Percentiles rank a stretch among this genome's conserved stretches.
Conservation (phyloP, 2,329 filamentous ascomycete genomes). For the Knoxdaviesia proteae region DNA sequence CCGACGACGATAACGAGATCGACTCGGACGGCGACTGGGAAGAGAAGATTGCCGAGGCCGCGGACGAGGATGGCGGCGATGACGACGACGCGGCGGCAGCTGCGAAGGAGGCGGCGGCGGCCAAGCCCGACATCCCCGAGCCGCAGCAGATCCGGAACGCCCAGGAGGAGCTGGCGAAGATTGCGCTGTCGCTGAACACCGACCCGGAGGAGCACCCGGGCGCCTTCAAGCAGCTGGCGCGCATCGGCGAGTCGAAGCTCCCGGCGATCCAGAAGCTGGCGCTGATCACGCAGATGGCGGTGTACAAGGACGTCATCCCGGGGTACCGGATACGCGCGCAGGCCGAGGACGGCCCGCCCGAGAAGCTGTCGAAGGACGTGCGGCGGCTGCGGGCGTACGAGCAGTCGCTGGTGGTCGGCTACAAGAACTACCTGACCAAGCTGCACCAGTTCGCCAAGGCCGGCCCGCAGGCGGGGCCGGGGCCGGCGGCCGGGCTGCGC, state of each 20-base stretch:
- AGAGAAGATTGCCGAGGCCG: slow-evolving; percentile 33
- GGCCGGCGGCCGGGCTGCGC: slow-evolving; percentile 3
- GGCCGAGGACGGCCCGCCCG: slow-evolving; percentile 49
- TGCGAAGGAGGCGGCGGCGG: slow-evolving; percentile 21
- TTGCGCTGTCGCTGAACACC: slow-evolving; percentile 67
- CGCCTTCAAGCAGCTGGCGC: slow-evolving; percentile 56
- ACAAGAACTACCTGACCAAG: slow-evolving; percentile 65
- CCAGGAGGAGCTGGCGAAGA: slow-evolving; percentile 78
- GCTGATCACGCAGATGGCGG: slow-evolving; percentile 59
- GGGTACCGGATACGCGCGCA: slow-evolving; percentile 83
- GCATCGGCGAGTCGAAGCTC: slow-evolving; percentile 50
- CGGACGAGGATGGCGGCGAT: slow-evolving; percentile 27
- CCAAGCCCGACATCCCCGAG: slow-evolving; percentile 40
- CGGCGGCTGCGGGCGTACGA: slow-evolving; percentile 66
- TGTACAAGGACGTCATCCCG: slow-evolving; percentile 92
- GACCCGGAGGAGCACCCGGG: slow-evolving; percentile 78
- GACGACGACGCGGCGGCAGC: slow-evolving; percentile 27
- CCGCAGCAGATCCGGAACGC: slow-evolving; percentile 66
- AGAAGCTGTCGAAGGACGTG: slow-evolving; percentile 83
- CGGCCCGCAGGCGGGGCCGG: slow-evolving; percentile 19
- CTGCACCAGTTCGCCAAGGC: slow-evolving; percentile 47
- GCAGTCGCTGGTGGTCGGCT: slow-evolving; percentile 65
- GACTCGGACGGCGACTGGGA: slow-evolving; percentile 41
- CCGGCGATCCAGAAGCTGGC: slow-evolving; percentile 66
- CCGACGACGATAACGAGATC: slow-evolving; percentile 37